These are phyloP conservation scores for Lepiota venenata DNA, from an alignment of 768 basidiomycete genomes.

Conservation along the genomic window DNA sequence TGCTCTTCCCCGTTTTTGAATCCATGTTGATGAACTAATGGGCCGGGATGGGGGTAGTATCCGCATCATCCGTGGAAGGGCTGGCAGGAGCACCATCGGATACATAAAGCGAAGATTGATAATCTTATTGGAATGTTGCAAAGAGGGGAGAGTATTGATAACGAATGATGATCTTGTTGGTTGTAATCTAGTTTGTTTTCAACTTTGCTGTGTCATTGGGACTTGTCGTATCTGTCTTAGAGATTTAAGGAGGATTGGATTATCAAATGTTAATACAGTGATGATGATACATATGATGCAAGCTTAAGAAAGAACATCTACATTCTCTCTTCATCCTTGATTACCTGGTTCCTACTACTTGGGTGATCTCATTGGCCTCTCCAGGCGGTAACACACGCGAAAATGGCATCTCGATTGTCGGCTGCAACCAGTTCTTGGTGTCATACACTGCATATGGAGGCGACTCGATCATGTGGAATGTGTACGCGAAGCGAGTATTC, in stretches of 20 bases:
- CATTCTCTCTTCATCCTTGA: neutral
- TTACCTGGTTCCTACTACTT: neutral
- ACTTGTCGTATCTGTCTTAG: neutral
- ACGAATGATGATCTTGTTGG: neutral
- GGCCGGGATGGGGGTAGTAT: slow-evolving; percentile 42
- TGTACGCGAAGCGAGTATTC: slow-evolving; percentile 88
- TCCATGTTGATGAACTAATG: slow-evolving; percentile 7
- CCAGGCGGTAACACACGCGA: slow-evolving; percentile 43
- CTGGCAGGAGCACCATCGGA: slow-evolving; percentile 90
- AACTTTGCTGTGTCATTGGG: neutral
- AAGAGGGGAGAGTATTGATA: slow-evolving; percentile 51
- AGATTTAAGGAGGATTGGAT: too few species aligned
- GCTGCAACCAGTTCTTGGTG: slow-evolving; percentile 94
- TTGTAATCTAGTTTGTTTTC: neutral
- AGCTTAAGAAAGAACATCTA: neutral
- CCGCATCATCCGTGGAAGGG: slow-evolving; percentile 93
- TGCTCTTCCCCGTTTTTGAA: slow-evolving; percentile 10
- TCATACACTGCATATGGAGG: slow-evolving; percentile 73
- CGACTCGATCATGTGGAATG: slow-evolving; percentile 92
- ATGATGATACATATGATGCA: neutral
- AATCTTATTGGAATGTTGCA: slow-evolving; percentile 63
- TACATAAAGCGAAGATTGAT: slow-evolving; percentile 85
- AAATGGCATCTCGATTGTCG: slow-evolving; percentile 82
- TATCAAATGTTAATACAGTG: too few species aligned
- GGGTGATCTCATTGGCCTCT: slow-evolving; percentile 16